Evolutionary conservation across 768 basidiomycete genomes (phyloP), one percentile per base, ranked within the genome.

Genomic region (Phanerochaete carnosa): DNA sequence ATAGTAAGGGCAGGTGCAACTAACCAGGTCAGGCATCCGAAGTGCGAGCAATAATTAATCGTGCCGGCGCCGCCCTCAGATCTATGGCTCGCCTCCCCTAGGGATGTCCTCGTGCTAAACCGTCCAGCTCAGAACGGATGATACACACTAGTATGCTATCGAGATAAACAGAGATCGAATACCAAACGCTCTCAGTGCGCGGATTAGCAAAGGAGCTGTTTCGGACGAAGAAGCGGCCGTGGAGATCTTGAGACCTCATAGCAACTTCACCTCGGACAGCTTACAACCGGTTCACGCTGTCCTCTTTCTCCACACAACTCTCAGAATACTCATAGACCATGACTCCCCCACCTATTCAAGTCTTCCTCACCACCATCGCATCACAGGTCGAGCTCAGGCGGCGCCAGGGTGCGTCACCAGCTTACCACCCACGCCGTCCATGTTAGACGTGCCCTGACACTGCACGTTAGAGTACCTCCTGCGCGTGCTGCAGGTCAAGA

Each of bases 301-400:
- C 26, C 32, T 23, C 16, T 23, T 32, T 13, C 22, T 28, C 22
- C n/a, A 16, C 23, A 25, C 49, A 47, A 46, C 29, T 45, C 26
- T 23, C n/a, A n/a, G 35, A 28, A 62, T 23, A 54, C 51, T 12
- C 22, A 23, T 22, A 7, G 55, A 46, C 45, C 30, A 92, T 90
- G 89, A 80, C 87, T 56, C 84, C 91, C n/a, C 92, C 92, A 6
- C 92, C 92, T 8, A 87, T 94, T 61, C 84, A 89, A 66, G 69
- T 90, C 43, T 94, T 92, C 72, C 80, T 94, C 57, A 94, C 93
- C n/a, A 94, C 93, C 16, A 94, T 94, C 64, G 89, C 88, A 2
- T 90, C 90, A 51, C 88, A 92, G 69, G 85, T 89, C 1, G 81
- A 83, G 54, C 79, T 94, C 62, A 79, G 92, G 64, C 85, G 89